phyloP scores from a whole-genome alignment of 176 grass and related monocot genomes.

The Ensete ventricosum region DNA sequence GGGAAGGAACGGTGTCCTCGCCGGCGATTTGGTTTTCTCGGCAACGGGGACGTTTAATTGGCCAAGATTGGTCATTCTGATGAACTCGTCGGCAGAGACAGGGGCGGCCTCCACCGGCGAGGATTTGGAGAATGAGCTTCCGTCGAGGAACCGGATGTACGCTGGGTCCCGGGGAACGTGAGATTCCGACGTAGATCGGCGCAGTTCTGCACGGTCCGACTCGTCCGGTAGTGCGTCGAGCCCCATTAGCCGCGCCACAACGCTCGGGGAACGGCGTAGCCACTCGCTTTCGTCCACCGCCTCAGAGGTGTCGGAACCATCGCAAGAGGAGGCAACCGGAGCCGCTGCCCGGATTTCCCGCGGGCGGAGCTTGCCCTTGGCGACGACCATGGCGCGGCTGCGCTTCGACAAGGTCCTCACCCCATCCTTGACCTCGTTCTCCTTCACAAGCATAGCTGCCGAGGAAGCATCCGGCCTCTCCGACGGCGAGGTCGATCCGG shows the following conservation, averaged over 20 bases:
- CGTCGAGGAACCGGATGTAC: slow-evolving; percentile 30
- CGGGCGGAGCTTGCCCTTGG: slow-evolving; percentile 10
- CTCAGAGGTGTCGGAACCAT: not conserved
- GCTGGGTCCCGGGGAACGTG: slow-evolving; percentile 16
- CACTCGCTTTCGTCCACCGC: slow-evolving; percentile 2
- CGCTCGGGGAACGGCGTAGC: slow-evolving; percentile 30
- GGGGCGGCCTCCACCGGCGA: not conserved
- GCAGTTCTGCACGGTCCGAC: slow-evolving; percentile 11
- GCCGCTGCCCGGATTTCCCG: not conserved
- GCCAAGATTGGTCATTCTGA: not conserved
- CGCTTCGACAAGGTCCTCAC: slow-evolving; percentile 23
- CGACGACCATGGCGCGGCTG: slow-evolving; percentile 19
- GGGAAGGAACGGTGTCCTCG: not conserved
- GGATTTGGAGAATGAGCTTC: slow-evolving; percentile 17
- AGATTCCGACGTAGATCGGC: slow-evolving; percentile 32
- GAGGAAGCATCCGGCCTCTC: slow-evolving; percentile 26
- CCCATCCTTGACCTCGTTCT: slow-evolving; percentile 10
- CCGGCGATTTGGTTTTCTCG: not conserved
- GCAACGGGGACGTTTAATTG: not conserved
- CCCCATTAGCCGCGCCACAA: slow-evolving; percentile 39
- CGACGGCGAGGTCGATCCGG: slow-evolving; percentile 23
- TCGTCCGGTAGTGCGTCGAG: slow-evolving; percentile 28
- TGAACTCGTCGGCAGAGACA: not conserved
- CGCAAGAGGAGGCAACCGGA: not conserved
- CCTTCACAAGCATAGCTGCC: not conserved